phyloP scores from a whole-genome alignment of 176 grass and related monocot genomes.

The Carex kokanica region DNA sequence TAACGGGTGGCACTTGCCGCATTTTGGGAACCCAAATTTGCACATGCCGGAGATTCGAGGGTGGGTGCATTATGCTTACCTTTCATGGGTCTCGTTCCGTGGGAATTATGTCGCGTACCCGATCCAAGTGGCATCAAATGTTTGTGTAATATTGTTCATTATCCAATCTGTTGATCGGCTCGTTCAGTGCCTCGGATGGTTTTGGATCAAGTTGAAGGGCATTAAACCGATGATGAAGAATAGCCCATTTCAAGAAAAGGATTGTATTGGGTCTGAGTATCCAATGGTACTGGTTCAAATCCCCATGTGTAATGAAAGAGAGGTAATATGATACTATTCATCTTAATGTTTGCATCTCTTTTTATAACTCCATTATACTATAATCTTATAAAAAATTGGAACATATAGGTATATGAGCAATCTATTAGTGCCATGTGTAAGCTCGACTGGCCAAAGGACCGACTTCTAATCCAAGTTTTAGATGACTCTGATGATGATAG shows the following conservation, averaged over 20 bases:
- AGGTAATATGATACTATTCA: constrained; percentile 45
- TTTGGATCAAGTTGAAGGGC: constrained; percentile 78
- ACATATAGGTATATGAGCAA: constrained; percentile 85
- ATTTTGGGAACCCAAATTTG: constrained; percentile 36
- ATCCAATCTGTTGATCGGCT: constrained; percentile 77
- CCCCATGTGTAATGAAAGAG: constrained; percentile 95
- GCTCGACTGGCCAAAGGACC: constrained; percentile 72
- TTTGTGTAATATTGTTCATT: constrained; percentile 75
- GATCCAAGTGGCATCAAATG: constrained; percentile 66
- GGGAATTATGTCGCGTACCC: constrained; percentile 61
- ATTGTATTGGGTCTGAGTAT: constrained; percentile 40
- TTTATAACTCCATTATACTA: not conserved
- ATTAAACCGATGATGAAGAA: constrained; percentile 46
- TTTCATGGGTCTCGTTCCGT: constrained; percentile 53
- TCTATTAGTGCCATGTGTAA: constrained; percentile 73
- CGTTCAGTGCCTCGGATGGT: constrained; percentile 67
- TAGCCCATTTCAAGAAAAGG: constrained; percentile 39
- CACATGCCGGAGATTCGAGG: constrained; percentile 37
- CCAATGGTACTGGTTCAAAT: constrained; percentile 94
- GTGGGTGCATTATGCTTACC: constrained; percentile 30
- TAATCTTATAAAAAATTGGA: constrained; percentile 6
- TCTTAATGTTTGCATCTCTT: not conserved
- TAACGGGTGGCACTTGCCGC: constrained; percentile 65
- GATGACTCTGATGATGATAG: constrained; percentile 73
- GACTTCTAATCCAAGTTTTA: constrained; percentile 64